Base-by-base conservation (phyloP, 1,284 basidiomycete genomes). In the Ceratobasidium sp. region DNA sequence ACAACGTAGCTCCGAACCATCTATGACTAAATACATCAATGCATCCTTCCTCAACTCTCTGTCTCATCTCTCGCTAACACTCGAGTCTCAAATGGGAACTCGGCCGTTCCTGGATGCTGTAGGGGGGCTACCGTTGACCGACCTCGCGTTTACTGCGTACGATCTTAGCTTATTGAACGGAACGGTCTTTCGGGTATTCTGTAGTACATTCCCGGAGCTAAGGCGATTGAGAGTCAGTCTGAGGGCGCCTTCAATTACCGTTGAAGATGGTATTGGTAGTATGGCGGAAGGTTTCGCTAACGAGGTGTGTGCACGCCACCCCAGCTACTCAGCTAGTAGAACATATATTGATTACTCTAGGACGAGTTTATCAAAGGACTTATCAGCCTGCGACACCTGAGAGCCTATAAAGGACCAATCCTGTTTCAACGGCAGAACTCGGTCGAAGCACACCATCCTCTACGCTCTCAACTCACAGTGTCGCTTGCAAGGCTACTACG, bases 51-150 rank as follows among this genome's bases (percentile, higher is more conserved):
- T 70, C 3, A 15, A 39, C 13, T 39, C n/a, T 6, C 20, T 75
- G 3, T 51, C 58, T 13, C 33, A 44, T 12, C 60, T 75, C 15
- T 44, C 58, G 7, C 26, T 75, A 6, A 64, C 71, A 23, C 71
- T 75, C 15, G 71, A 75, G 23, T 75, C 71, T 9, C 71, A 75
- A 33, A 64, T 64, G 60, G 60, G 71, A 4, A 63, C 60, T 4
- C 44, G n/a, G 9, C 46, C 60, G 20, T 75, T 75, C 49, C 1
- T 75, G 18, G 58, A 53, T 39, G 71, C 71, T 13, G 33, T 39
- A 6, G 42, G 60, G 10, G 49, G 60, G n/a, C 23, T 64, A 9
- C 71, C 71, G 0, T 23, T 75, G 6, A 75, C 71, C 0, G 71
- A 75, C 46, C 71, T 75, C 9, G 71, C 71, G 28, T n/a, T 75